Percentiles rank a stretch among this genome's conserved stretches.
Evolutionary conservation across 257 asterid species (phyloP).

Genomic region (Solanum ossicruentum): DNA sequence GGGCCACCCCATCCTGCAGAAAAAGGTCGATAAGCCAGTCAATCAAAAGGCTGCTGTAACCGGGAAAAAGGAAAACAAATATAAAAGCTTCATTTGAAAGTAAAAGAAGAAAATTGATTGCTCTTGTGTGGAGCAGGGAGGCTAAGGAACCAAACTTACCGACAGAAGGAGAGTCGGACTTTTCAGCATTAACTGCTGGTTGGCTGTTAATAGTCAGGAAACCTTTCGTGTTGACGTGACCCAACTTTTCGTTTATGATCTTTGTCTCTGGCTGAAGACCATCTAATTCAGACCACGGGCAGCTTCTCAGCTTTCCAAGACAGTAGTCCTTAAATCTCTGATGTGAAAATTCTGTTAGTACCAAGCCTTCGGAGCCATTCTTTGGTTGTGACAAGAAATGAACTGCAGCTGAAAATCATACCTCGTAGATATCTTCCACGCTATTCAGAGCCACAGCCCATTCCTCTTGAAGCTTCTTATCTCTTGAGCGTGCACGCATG

Average conservation of each 20-base stretch:
- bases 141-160: slow-evolving; percentile 29
- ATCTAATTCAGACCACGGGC: slow-evolving; percentile 89
- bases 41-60: background rate
- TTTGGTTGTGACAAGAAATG: background rate
- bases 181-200: slow-evolving; percentile 82
- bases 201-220: slow-evolving; percentile 92
- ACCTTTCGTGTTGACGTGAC: slow-evolving; percentile 53
- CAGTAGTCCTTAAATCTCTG: slow-evolving; percentile 56
- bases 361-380: background rate
- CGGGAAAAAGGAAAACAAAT: background rate
- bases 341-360: background rate
- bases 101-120: background rate
- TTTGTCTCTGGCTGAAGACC: slow-evolving; percentile 93
- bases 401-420: slow-evolving; percentile 5
- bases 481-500: slow-evolving; percentile 78
- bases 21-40: background rate
- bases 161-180: slow-evolving; percentile 73
- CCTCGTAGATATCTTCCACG: slow-evolving; percentile 73
- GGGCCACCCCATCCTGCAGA: slow-evolving; percentile 93
- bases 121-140: background rate
- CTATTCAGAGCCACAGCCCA: slow-evolving; percentile 71
- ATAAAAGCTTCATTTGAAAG: background rate
- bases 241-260: slow-evolving; percentile 70
- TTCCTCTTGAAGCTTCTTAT: slow-evolving; percentile 77
- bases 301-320: slow-evolving; percentile 70